Percentiles rank a stretch among this genome's conserved stretches.
phyloP scores from a whole-genome alignment of 2,329 filamentous ascomycete species.

The Gaeumannomyces sp. region DNA sequence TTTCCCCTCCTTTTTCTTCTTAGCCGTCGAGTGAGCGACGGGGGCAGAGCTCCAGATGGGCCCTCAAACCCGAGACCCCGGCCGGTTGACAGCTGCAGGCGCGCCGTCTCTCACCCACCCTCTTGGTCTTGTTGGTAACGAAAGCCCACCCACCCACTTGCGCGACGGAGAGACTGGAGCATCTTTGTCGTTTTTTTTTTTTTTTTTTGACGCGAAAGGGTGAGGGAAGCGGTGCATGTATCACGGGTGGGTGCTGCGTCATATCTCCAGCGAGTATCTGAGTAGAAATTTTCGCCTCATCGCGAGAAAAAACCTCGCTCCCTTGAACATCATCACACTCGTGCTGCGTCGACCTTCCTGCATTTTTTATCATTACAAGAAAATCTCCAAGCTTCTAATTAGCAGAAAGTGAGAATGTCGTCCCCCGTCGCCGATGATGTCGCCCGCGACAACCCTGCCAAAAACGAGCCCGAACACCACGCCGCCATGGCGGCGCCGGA shows the following conservation, averaged over 20 bases:
- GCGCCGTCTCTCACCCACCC: not conserved
- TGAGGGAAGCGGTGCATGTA: no score
- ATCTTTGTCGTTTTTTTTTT: not conserved
- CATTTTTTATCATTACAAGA: no score
- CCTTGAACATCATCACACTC: no score
- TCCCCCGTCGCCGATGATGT: not conserved
- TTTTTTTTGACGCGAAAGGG: not conserved
- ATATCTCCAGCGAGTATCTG: not conserved
- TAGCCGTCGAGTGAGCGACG: not conserved
- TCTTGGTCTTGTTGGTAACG: not conserved
- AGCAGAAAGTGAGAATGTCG: not conserved
- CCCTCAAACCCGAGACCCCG: not conserved
- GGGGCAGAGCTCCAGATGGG: not conserved
- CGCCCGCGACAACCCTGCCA: not conserved
- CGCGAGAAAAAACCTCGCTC: not conserved
- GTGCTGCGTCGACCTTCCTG: no score
- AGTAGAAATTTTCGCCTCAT: not conserved
- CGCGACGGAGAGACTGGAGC: not conserved
- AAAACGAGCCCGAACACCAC: not conserved
- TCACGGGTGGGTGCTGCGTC: not conserved
- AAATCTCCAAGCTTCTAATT: no score
- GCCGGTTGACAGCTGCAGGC: not conserved
- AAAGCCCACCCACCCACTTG: not conserved
- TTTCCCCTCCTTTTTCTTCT: not conserved
- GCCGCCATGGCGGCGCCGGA: not conserved